Base-by-base conservation (phyloP, 148 eudicot genomes). In the Tetragonia tetragonoides region DNA sequence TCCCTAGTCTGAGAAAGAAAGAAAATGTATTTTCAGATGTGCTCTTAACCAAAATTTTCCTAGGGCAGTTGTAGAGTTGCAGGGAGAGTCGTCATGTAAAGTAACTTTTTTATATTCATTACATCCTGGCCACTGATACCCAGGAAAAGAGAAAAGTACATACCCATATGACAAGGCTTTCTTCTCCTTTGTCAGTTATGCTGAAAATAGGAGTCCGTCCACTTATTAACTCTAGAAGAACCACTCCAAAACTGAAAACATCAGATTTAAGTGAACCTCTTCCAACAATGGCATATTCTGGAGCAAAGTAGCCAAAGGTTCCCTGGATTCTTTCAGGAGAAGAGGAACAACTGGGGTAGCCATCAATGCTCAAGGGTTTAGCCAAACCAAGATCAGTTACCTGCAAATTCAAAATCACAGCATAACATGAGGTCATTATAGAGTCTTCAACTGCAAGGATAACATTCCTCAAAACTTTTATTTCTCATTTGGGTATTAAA, bases 381-480 rank as follows among this genome's bases (percentile, higher is more conserved):
- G 99, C 97, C 96, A 95, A 89, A 67, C 99, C 99, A 62, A 92
- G 97, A 88, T 95, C 99, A 77, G 96, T 95, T 77, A 95, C 89
- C 99, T 95, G 87, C 85, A 85, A n/a, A 68, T 37, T 76, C 20
- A 65, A 62, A 34, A 12, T 28, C 67, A 59, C 16, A 18, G 56
- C 10, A 47, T 20, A 73, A 78, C 40, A 46, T 23, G 49, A 59
- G 44, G 23, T 0, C 28, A 12, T 38, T 9, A 42, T 7, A 34
- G 21, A 1, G 34, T 28, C 34, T 28, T 28, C 34, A 28, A 0
- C 1, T 28, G 34, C 34, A 28, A 28, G 34, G 34, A 28, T 28
- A 0, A 28, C 1, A 28, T 28, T 28, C 34, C 34, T 28, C n/a
- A n/a, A 28, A 28, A 28, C 34, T 28, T 1, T 28, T 21, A 47